Percentiles rank a stretch among this genome's conserved stretches.
phyloP scores from a whole-genome alignment of 441 rosid genomes.

The Omphalea diandra region DNA sequence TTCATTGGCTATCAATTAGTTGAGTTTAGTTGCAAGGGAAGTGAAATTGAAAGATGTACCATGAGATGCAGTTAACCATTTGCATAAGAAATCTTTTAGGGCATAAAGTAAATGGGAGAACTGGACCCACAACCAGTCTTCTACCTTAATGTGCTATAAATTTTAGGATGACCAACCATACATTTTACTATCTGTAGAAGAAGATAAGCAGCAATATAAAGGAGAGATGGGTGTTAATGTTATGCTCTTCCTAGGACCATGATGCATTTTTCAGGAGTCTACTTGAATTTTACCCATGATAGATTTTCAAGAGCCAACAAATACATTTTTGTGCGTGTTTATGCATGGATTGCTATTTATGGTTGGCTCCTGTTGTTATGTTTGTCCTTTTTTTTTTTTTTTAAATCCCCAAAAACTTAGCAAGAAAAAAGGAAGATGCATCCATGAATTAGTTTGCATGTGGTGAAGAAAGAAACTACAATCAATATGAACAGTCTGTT shows the following conservation, averaged over 20 bases:
- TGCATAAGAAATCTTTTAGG: neutral
- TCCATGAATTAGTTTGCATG: no score
- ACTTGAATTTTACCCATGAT: neutral
- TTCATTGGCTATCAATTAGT: neutral
- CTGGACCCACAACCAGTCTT: neutral
- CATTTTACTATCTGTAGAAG: no score
- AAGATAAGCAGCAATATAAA: neutral
- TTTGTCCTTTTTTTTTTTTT: no score
- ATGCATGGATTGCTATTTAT: neutral
- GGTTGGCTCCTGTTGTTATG: neutral
- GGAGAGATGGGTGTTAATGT: neutral
- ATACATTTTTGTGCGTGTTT: neutral
- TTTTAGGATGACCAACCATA: neutral
- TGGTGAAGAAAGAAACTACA: no score
- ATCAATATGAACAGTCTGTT: no score
- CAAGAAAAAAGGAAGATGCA: neutral
- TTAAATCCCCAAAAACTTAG: neutral
- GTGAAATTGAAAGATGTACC: neutral
- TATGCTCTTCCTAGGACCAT: neutral
- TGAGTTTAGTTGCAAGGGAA: neutral
- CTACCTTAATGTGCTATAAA: neutral
- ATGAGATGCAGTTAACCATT: neutral
- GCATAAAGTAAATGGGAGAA: neutral
- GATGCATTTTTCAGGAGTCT: neutral
- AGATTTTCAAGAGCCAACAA: neutral